Evolutionary conservation across 129 eudicot genomes (phyloP), one percentile per base, ranked within the genome.

Genomic region (Pittosporum tobira): DNA sequence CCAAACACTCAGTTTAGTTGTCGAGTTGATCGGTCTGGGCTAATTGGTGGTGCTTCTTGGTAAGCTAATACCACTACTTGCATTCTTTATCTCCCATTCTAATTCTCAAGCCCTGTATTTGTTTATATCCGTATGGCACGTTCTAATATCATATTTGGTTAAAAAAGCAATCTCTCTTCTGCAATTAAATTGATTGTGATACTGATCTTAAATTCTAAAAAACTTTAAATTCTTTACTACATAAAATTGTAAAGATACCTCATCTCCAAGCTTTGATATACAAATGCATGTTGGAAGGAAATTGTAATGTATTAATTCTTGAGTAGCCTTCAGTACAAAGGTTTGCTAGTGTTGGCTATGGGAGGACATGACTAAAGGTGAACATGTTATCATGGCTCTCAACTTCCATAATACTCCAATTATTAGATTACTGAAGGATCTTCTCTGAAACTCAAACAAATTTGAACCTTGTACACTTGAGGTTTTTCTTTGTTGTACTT

Each of bases 1-100:
- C 84, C 76, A 10, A 63, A 38, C 49, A 93, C 99, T 48, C 99
- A 93, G 62, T 76, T 93, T 64, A 83, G 94, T 38, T 93, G 99
- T n/a, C 85, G 99, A 19, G 87, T 85, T 31, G 94, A 93, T 73
- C 83, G 96, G 11, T 78, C 99, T 63, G 96, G 91, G 25, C 94
- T 93, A 61, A 70, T 93, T 11, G 46, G 91, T 36, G 85, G 76
- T 46, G 81, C 99, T 59, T 71, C 90, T 28, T 93, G 96, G 96
- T 87, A 62, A 56, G 79, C 59, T 48, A 18, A 31, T 71, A 13
- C 48, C 19, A 7, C 31, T n/a, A 36, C 20, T 48, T 62, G 18
- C 34, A 51, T 47, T 63, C 60, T 13, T 40, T 38, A 28, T 18
- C 66, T 57, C 15, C 50, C 20, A 21, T 43, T 60, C 52, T 46